These are phyloP conservation scores for Tuber microsphaerosporum DNA, from an alignment of 495 filamentous ascomycete genomes.

Conservation along the genomic window DNA sequence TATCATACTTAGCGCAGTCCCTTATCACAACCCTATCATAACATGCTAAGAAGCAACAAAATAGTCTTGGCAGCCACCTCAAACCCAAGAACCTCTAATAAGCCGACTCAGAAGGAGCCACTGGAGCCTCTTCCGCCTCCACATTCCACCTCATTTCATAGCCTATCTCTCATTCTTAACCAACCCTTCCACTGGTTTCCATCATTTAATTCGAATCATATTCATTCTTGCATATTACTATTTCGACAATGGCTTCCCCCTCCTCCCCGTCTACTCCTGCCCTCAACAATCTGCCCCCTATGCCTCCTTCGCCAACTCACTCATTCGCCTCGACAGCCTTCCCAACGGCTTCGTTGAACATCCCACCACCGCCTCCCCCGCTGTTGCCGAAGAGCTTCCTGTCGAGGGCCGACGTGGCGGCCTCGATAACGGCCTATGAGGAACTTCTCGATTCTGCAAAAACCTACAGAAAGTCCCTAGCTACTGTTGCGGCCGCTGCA, in stretches of 20 bases:
- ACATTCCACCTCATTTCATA: neutral
- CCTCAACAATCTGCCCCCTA: constrained; percentile 31
- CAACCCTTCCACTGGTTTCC: neutral
- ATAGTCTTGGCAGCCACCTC: neutral
- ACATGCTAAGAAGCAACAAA: neutral
- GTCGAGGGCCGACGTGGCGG: constrained; percentile 55
- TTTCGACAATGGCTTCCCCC: constrained; percentile 27
- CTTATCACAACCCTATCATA: neutral
- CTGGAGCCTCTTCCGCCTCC: constrained; percentile 1
- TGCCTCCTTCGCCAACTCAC: constrained; percentile 54
- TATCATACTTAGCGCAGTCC: neutral
- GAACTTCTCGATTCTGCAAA: constrained; percentile 55
- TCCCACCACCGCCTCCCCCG: constrained; percentile 54
- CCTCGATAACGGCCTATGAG: constrained; percentile 55
- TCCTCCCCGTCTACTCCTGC: constrained; percentile 15
- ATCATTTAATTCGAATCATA: neutral
- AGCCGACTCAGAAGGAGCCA: neutral
- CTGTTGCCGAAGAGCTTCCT: constrained; percentile 52
- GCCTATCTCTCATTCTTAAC: neutral
- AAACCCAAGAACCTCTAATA: neutral
- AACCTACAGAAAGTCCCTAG: constrained; percentile 53
- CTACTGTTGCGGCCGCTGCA: constrained; percentile 52
- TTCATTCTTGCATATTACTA: neutral
- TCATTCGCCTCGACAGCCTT: constrained; percentile 57
- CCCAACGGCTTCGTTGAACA: constrained; percentile 52